Evolutionary conservation across 2,329 filamentous ascomycete genomes (phyloP), one percentile per base, ranked within the genome.

Genomic region (Botrytis galanthina): DNA sequence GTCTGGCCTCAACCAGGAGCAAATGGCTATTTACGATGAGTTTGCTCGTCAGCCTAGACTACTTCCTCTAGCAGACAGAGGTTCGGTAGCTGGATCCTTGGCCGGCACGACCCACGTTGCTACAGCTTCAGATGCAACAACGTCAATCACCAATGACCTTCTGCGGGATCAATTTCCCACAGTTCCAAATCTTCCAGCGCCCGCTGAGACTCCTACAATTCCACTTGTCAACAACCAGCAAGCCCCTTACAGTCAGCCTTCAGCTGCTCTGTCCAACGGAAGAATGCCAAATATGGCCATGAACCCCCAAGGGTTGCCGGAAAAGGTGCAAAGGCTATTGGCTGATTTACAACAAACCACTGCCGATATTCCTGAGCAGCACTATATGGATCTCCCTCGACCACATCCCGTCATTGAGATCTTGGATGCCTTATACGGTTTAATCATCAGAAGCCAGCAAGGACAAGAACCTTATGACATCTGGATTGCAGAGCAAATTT

Each of bases 21-120:
- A 99, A 80, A 89, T 98, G 85, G 93, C 93, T 18, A 97, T 99
- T 39, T 99, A 99, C 80, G 95, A 98, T 80, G 95, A 98, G 76
- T 99, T 99, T 82, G 94, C 93, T 16, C 88, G 94, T 73, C 94
- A 97, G 81, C 91, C 93, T 42, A 91, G 94, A 73, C 88, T 87
- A 80, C 81, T 86, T 75, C 48, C 71, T 29, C 46, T 69, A 29
- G 48, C 51, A 9, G 71, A 72, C 10, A 72, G 71, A 32, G 29
- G 70, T 46, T 72, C 70, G 9, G 48, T 59, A 44, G 70, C 59
- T 67, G 71, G 71, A 26, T 82, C 90, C 84, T 80, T 86, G 80
- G 80, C 89, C 82, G 81, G 90, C 81, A 81, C 86, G 2, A 84
- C 85, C 6, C 89, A 91, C 76, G 85, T 84, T 26, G 83, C 88